Evolutionary conservation across 768 basidiomycete genomes (phyloP), one percentile per base, ranked within the genome.

Genomic region (Holtermanniella nyarrowii): DNA sequence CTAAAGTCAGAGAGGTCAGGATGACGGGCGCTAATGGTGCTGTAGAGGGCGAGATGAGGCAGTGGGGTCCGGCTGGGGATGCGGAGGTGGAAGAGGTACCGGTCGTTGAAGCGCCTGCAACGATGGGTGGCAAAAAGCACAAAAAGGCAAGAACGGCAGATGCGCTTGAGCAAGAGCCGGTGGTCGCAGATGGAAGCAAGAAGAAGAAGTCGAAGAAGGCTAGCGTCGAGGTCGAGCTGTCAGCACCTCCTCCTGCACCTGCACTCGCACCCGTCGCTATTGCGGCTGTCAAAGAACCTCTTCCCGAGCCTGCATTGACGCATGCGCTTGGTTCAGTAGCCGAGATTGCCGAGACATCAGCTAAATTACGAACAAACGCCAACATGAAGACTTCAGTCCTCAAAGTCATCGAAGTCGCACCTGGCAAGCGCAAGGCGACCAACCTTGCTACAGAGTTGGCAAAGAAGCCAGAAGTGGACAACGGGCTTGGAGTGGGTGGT

Each of bases 21-120:
- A 58, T 61, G 20, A 60, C 55, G 24, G 63, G 63, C 23, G 58
- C 59, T 21, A 65, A 65, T 61, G 56, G 53, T 18, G 56, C 26
- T 10, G 42, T 11, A 2, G 41, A 27, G 12, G 57, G 42, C 0
- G 55, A 52, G 49, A 62, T 60, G 59, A 50, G 63, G 39, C 48
- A 39, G 7, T 65, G 63, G 63, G 63, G 63, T 42, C 14, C 43
- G 26, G 26, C 42, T 26, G 48, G 27, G n/a, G 44, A 42, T 41
- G 44, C 22, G 14, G 20, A 18, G 21, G 50, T 18, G 13, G 52
- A 47, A 18, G n/a, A 43, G 22, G n/a, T n/a, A n/a, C n/a, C n/a
- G n/a, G n/a, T n/a, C n/a, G n/a, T n/a, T n/a, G n/a, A n/a, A n/a
- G n/a, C n/a, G n/a, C n/a, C n/a, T n/a, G 12, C n/a, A 40, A 40